A percentile compares a stretch with the other conserved stretches of the same genome.
phyloP scores from a whole-genome alignment of 495 filamentous ascomycete species.

The Darksidea phi region DNA sequence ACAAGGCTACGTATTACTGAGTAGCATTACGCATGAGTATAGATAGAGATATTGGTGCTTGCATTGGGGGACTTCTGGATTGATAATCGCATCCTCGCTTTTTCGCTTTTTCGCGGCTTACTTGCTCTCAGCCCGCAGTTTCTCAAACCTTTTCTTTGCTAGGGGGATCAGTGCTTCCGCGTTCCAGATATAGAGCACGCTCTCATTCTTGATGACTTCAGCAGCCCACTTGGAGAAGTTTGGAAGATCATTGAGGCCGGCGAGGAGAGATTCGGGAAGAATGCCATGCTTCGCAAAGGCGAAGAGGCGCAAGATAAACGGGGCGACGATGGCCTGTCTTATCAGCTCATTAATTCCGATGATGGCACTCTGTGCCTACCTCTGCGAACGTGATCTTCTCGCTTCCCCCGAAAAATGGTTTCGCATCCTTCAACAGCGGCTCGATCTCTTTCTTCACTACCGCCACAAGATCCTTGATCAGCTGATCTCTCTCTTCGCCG shows the following conservation, averaged over 20 bases:
- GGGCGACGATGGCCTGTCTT: slow-evolving; percentile 60
- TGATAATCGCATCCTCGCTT: neutral
- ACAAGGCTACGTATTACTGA: too few relatives aligned
- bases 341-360: neutral
- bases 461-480: slow-evolving; percentile 50
- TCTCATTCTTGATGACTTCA: slow-evolving; percentile 61
- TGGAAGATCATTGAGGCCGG: slow-evolving; percentile 56
- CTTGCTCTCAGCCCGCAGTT: slow-evolving; percentile 37
- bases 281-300: slow-evolving; percentile 52
- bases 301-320: slow-evolving; percentile 63
- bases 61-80: neutral
- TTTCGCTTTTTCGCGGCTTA: slow-evolving; percentile 38
- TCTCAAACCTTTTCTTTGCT: slow-evolving; percentile 36
- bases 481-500: slow-evolving; percentile 44
- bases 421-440: slow-evolving; percentile 63
- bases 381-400: slow-evolving; percentile 73
- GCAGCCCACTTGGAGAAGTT: slow-evolving; percentile 67
- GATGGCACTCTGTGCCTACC: slow-evolving; percentile 49
- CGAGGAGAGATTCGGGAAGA: slow-evolving; percentile 49
- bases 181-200: slow-evolving; percentile 66
- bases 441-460: slow-evolving; percentile 71
- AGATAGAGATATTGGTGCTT: too few relatives aligned
- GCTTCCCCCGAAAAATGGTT: slow-evolving; percentile 80
- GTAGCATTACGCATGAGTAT: too few relatives aligned
- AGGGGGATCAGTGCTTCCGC: slow-evolving; percentile 39